Evolutionary conservation across 2,329 filamentous ascomycete species (phyloP).

Genomic region (Botrytis medusae): DNA sequence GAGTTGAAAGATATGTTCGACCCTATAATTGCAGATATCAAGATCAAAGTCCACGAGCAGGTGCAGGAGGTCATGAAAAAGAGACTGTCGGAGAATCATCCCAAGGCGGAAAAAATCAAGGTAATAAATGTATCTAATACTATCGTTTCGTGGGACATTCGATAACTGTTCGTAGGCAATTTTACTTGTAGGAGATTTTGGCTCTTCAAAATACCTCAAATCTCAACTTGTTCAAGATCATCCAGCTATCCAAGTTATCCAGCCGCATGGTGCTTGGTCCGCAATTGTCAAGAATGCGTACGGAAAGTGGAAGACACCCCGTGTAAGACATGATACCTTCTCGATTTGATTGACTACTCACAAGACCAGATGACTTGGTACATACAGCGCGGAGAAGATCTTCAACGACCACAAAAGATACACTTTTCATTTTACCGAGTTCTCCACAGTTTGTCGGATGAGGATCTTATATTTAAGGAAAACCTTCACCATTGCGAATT

Average conservation of each 20-base stretch:
- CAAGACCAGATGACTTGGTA: slow-evolving; percentile 32
- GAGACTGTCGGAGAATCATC: slow-evolving; percentile 41
- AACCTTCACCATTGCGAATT: slow-evolving; percentile 12
- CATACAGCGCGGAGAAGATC: slow-evolving; percentile 30
- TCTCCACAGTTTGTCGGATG: slow-evolving; percentile 2
- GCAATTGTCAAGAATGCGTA: slow-evolving; percentile 28
- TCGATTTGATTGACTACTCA: background rate
- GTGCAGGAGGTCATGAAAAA: slow-evolving; percentile 45
- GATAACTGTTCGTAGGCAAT: slow-evolving; percentile 18
- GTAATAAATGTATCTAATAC: slow-evolving; percentile 37
- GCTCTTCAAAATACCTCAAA: slow-evolving; percentile 36
- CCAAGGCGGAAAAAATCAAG: slow-evolving; percentile 45
- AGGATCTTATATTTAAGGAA: too few relatives aligned
- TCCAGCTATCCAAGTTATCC: slow-evolving; percentile 31
- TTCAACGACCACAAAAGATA: slow-evolving; percentile 23
- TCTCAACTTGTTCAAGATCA: slow-evolving; percentile 44
- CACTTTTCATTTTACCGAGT: slow-evolving; percentile 27
- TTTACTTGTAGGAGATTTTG: slow-evolving; percentile 34
- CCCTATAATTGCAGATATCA: slow-evolving; percentile 45
- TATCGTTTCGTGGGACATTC: slow-evolving; percentile 16
- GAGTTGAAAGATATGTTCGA: slow-evolving; percentile 55
- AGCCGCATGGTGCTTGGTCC: slow-evolving; percentile 30
- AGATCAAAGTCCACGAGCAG: slow-evolving; percentile 45
- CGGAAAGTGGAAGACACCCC: background rate
- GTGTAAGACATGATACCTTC: background rate